Evolutionary conservation across 352 stramenopile genomes (phyloP), one percentile per base, ranked within the genome.

Genomic region (Phytophthora chlamydospora): DNA sequence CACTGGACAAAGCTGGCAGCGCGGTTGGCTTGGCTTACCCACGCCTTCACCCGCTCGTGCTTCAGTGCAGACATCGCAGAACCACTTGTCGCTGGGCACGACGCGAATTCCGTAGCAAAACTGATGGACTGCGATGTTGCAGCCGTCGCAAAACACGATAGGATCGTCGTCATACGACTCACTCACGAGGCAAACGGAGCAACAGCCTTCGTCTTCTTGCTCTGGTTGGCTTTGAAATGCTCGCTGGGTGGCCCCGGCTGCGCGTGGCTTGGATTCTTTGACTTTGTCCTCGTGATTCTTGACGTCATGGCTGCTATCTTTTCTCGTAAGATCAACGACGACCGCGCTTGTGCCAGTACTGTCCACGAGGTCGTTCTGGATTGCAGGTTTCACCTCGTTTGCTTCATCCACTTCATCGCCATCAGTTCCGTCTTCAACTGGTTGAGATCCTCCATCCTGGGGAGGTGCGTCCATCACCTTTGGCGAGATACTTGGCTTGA

Each of bases 61-160:
- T 19, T 68, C 62, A 5, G 49, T 54, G 68, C 78, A 93, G 9
- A 59, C 58, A 33, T 95, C 87, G 45, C 92, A 98, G 43, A 88
- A 94, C 87, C 88, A 98, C 13, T 93, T 85, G 5, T 76, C 87
- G 48, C 53, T 75, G 2, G 89, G 88, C 11, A 97, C 49, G 3
- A 49, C 14, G 6, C 64, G 64, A 9, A 97, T 79, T 4, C 86
- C 88, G 47, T 97, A 97, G 71, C 91, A 97, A 54, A 88, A 89
- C 63, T 97, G 90, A 68, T 97, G 91, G 3, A 97, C 86, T 4
- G 80, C 74, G 16, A 93, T 70, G 58, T 96, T 75, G 48, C 91
- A 97, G 5, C 87, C 87, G 44, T 96, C 91, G 46, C 91, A 97
- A 62, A 95, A 96, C 3, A 97, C 75, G 46, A 97, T 97, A 38